Evolutionary conservation across 2,329 filamentous ascomycete species (phyloP).

Genomic region (Stagonosporopsis chrysanthemi): DNA sequence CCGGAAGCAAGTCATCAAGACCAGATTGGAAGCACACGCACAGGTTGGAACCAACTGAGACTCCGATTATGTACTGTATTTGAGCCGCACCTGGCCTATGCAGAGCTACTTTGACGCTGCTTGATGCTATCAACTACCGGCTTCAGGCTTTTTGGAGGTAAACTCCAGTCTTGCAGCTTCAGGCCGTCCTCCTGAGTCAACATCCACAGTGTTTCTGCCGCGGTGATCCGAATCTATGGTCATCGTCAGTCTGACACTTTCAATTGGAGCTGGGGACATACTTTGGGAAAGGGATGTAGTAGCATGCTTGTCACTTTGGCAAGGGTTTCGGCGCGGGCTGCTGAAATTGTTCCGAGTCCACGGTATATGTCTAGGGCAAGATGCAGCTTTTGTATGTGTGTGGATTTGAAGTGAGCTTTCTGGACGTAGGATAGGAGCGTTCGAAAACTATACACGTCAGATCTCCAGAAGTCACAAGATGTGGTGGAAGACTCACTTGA

Average conservation of each 20-base stretch:
- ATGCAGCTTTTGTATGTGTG: conserved; percentile 81
- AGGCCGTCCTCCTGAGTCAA: conserved; percentile 46
- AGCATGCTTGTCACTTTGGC: conserved; percentile 77
- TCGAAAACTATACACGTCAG: conserved; percentile 54
- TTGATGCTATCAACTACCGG: conserved; percentile 38
- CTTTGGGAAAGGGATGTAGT: conserved; percentile 81
- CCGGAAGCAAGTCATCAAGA: background rate
- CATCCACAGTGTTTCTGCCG: conserved; percentile 53
- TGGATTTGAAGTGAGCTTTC: conserved; percentile 81
- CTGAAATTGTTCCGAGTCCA: conserved; percentile 65
- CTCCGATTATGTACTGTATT: background rate
- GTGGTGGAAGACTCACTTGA: conserved; percentile 57
- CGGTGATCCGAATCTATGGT: conserved; percentile 42
- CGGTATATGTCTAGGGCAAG: conserved; percentile 83
- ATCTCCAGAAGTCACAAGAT: background rate
- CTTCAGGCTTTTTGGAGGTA: conserved; percentile 44
- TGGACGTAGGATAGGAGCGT: conserved; percentile 74
- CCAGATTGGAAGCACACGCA: background rate
- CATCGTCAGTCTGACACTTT: background rate
- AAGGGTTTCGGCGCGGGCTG: conserved; percentile 63
- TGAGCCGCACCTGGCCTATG: conserved; percentile 3
- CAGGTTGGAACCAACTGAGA: background rate
- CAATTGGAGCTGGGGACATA: conserved; percentile 47
- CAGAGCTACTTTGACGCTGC: conserved; percentile 3
- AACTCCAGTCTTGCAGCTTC: conserved; percentile 48